phyloP scores from a whole-genome alignment of 441 rosid species.

The Jatropha podagrica region DNA sequence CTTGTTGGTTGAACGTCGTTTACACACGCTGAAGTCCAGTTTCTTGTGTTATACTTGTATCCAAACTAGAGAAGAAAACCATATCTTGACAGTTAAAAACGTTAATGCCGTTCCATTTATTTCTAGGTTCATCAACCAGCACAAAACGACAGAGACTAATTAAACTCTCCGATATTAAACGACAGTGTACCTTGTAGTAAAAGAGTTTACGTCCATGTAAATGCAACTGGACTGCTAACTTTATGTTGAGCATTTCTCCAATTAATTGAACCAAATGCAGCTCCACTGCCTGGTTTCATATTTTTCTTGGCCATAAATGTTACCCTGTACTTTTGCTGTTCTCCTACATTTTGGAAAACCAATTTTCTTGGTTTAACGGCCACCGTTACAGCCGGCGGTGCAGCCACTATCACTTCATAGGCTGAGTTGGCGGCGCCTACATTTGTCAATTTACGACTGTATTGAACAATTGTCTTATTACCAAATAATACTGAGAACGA shows the following conservation, averaged over 20 bases:
- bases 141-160: no score
- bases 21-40: no score
- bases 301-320: constrained; percentile 58
- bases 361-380: constrained; percentile 52
- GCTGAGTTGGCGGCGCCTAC: constrained; percentile 51
- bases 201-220: constrained; percentile 44
- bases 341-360: constrained; percentile 50
- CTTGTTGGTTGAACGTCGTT: no score
- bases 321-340: constrained; percentile 57
- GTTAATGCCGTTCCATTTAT: no score
- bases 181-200: no score
- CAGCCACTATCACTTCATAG: constrained; percentile 42
- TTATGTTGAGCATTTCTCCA: constrained; percentile 63
- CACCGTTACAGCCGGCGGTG: constrained; percentile 45
- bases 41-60: no score
- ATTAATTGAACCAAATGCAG: constrained; percentile 63
- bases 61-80: no score
- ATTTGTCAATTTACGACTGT: constrained; percentile 72
- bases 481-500: constrained; percentile 71
- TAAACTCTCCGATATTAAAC: no score
- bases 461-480: constrained; percentile 50
- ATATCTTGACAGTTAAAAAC: no score
- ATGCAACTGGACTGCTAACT: constrained; percentile 76
- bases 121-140: no score
- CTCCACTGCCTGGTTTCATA: constrained; percentile 24